Conservation (phyloP, 257 asterid genomes). For the Capsicum pubescens region DNA sequence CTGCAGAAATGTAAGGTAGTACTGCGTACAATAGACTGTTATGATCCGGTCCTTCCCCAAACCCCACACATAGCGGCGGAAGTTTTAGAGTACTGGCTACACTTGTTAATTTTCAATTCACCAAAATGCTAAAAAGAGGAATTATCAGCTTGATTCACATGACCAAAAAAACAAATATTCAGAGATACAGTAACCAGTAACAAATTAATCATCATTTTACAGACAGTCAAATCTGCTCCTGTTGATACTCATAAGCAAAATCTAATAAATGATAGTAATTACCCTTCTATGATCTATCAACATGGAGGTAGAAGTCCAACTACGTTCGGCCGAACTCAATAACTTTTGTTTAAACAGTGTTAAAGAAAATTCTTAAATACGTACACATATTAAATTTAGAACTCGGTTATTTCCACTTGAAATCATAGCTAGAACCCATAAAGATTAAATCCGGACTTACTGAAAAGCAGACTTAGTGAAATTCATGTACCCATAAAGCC, state of each 20-base stretch:
- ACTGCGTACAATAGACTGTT: too few species aligned
- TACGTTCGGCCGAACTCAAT: too few species aligned
- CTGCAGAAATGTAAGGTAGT: too few species aligned
- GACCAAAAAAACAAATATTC: neutral
- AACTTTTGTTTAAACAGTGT: too few species aligned
- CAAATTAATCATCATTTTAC: neutral
- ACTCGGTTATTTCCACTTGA: too few species aligned
- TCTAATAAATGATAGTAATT: neutral
- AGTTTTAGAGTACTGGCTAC: too few species aligned
- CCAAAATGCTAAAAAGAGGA: neutral
- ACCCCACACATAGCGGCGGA: too few species aligned
- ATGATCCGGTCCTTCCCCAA: too few species aligned
- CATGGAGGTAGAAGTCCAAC: neutral
- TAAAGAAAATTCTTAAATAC: neutral
- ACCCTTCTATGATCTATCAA: neutral
- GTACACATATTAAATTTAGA: neutral
- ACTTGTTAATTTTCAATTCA: neutral
- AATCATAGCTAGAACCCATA: too few species aligned
- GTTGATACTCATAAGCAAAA: conserved; percentile 20
- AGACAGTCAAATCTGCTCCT: neutral
- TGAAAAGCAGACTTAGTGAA: conserved; percentile 73
- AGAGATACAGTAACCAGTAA: neutral
- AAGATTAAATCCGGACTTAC: too few species aligned
- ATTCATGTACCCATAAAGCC: conserved; percentile 74
- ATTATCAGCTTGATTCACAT: neutral